Evolutionary conservation across 768 basidiomycete genomes (phyloP).

Genomic region (Leccinum sublutescens): DNA sequence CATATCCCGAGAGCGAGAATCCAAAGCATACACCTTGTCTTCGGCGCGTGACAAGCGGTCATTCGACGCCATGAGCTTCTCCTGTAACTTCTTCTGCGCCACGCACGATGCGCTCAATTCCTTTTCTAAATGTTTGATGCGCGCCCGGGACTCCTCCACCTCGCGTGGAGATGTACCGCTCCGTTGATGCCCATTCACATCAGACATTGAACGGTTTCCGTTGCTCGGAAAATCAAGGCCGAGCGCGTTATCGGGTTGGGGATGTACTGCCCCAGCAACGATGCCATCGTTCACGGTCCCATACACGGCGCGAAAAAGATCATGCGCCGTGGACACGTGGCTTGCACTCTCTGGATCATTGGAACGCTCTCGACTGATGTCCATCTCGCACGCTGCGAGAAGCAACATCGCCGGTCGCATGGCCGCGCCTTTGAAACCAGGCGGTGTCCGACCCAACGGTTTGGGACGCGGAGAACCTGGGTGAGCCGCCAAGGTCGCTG

Average conservation of each 20-base stretch:
- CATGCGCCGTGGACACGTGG: slow-evolving; percentile 24
- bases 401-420: slow-evolving; percentile 31
- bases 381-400: slow-evolving; percentile 33
- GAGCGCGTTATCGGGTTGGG: slow-evolving; percentile 20
- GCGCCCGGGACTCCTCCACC: slow-evolving; percentile 7
- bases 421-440: slow-evolving; percentile 15
- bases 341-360: slow-evolving; percentile 17
- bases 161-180: background rate
- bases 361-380: slow-evolving; percentile 29
- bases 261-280: slow-evolving; percentile 15
- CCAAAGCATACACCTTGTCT: slow-evolving; percentile 14
- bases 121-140: slow-evolving; percentile 23
- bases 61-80: slow-evolving; percentile 18
- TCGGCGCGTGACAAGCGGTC: slow-evolving; percentile 16
- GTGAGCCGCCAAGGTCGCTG: slow-evolving; percentile 7
- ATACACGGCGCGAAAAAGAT: slow-evolving; percentile 33
- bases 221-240: slow-evolving; percentile 26
- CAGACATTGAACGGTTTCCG: slow-evolving; percentile 1
- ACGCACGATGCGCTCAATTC: slow-evolving; percentile 20
- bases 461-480: slow-evolving; percentile 9
- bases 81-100: slow-evolving; percentile 18
- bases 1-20: slow-evolving; percentile 23
- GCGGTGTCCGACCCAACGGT: slow-evolving; percentile 3
- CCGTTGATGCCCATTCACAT: background rate
- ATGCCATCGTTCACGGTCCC: slow-evolving; percentile 24